Base-by-base conservation (phyloP, 768 basidiomycete genomes). In the Coprinopsis strossmayeri region DNA sequence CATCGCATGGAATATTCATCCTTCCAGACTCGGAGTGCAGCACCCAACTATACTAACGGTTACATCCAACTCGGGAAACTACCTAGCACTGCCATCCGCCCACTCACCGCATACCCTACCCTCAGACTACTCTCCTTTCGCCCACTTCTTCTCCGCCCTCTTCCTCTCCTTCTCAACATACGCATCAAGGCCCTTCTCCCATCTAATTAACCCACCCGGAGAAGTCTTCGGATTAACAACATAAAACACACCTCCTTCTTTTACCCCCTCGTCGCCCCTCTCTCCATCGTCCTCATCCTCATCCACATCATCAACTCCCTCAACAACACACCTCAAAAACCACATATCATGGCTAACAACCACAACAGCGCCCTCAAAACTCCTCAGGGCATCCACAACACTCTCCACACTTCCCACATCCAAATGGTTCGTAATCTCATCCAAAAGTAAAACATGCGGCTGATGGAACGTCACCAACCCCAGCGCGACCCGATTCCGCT, bases 391-490 rank as follows among this genome's bases (percentile, higher is more conserved):
- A 18, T 67, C 64, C 0, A 77, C 74, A 1, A 87, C 63, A 0
- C 77, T 78, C 50, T 71, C 62, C 26, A 84, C 77, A 2, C 81
- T 84, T 21, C 74, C 71, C 34, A 72, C 68, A 59, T 87, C 84
- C 35, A 87, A 62, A 63, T 87, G 84, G n/a, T 83, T 77, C 38
- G 84, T 82, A 3, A 82, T 77, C 59, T 87, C 84, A 53, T 79
- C 76, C 20, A 79, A 62, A 5, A 78, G 61, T 26, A 82, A 64
- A 3, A 82, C 67, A 52, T 79, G 72, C 3, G 83, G 82, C 2
- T 74, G 60, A 5, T 68, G 63, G 54, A 73, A 81, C 20, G 82
- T 68, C 17, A 84, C 63, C 46, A 75, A 60, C 1, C 77, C 77
- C 13, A 86, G 64, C 1, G 80, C 81, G 12, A 84, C 66, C 9